Base-by-base conservation (phyloP, 2,329 filamentous ascomycete genomes). In the Fusarium oxysporum region DNA sequence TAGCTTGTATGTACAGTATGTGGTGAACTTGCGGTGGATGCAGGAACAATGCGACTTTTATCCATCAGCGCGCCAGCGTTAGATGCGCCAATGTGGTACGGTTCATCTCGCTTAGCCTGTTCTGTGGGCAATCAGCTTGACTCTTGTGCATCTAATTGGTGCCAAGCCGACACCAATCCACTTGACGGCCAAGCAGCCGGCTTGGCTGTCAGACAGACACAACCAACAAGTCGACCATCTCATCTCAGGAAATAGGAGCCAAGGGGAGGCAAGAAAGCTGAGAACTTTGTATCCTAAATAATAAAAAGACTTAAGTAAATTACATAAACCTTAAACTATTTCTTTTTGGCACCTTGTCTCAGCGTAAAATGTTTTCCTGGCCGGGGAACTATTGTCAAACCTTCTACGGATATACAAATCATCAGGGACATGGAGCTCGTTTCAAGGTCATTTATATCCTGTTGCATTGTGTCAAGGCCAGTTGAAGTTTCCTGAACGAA, bases 21-120 rank as follows among this genome's bases (percentile, higher is more conserved):
- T 0, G 32, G 1, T 16, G 1, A 25, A 0, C 21, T 40, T 32
- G 0, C 16, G 43, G 13, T 51, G 7, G 33, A 40, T 1, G 21
- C 56, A 25, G 56, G 44, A 59, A 59, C n/a, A 51, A 59, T 25
- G 35, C 25, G 44, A 59, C 8, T 33, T 59, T 13, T 53, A 53
- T 53, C 28, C 25, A 10, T 25, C 44, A n/a, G 6, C 12, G 1
- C 1, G 6, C 3, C 21, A 14, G 25, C 9, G 0, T 40, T 2
- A 5, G 12, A 40, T 40, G 56, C 44, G 17, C 44, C 44, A 17
- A 40, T 3, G 35, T 59, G 35, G 35, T 40, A n/a, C 33, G 56
- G 35, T 59, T 53, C 44, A 59, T 59, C 33, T 53, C 56, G 56
- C 56, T 53, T 53, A 58, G 43, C 9, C 23, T 23, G 25, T 25